Percentiles rank a stretch among this genome's conserved stretches.
phyloP scores from a whole-genome alignment of 2,329 filamentous ascomycete genomes.

The Fusarium brevicatenulatum region DNA sequence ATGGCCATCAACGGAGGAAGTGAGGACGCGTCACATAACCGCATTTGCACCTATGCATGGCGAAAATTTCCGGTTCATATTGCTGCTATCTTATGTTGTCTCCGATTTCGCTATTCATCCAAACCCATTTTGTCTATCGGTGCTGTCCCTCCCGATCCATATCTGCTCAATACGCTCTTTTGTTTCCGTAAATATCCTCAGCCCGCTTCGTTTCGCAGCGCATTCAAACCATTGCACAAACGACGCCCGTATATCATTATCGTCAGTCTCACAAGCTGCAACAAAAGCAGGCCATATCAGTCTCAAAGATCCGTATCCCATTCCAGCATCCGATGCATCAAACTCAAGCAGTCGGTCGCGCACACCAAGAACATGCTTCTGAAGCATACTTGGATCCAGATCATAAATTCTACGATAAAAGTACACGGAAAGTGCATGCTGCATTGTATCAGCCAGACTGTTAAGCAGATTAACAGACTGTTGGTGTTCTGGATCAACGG shows the following conservation, averaged over 20 bases:
- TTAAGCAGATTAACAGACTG: constrained; percentile 15
- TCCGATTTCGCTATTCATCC: neutral
- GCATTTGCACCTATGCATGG: neutral
- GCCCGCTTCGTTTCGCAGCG: constrained; percentile 6
- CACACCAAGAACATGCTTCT: constrained; percentile 20
- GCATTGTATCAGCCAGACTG: constrained; percentile 22
- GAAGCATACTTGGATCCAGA: constrained; percentile 15
- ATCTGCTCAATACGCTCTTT: constrained; percentile 10
- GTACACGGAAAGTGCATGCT: constrained; percentile 24
- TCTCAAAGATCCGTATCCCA: constrained; percentile 27
- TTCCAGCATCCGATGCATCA: constrained; percentile 12
- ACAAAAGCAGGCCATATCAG: constrained; percentile 33
- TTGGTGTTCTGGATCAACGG: constrained; percentile 12
- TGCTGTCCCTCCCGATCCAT: constrained; percentile 7
- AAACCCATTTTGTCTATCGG: neutral
- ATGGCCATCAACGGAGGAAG: neutral
- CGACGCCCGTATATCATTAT: neutral
- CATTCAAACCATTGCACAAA: constrained; percentile 25
- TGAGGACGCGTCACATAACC: neutral
- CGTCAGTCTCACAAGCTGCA: constrained; percentile 20
- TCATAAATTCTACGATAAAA: constrained; percentile 32
- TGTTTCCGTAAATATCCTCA: constrained; percentile 24
- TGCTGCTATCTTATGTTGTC: no score
- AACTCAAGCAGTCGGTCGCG: constrained; percentile 28
- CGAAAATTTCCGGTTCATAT: neutral